These are phyloP conservation scores for Populus deltoides DNA, from an alignment of 345 rosid genomes.

Conservation along the genomic window DNA sequence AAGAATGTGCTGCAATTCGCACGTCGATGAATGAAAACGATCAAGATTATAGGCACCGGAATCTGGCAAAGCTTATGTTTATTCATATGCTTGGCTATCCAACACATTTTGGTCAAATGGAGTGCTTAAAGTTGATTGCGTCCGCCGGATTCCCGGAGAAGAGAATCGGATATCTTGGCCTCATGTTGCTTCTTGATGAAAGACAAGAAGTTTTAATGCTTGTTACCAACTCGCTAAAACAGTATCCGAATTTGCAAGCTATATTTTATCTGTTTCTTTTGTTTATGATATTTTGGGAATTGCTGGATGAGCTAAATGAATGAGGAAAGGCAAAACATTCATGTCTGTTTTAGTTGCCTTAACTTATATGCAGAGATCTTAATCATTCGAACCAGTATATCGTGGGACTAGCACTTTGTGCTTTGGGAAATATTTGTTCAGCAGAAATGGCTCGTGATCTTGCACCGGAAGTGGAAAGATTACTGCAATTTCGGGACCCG, in stretches of 20 bases:
- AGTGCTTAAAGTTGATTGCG: conserved; percentile 92
- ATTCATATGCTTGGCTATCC: conserved; percentile 99
- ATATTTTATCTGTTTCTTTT: neutral
- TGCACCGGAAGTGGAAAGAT: conserved; percentile 97
- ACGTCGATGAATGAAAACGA: conserved; percentile 86
- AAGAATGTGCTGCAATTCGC: conserved; percentile 97
- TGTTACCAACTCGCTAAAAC: conserved; percentile 97
- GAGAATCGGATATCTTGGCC: conserved; percentile 96
- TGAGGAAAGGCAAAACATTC: neutral
- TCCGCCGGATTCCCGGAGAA: conserved; percentile 98
- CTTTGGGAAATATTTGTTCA: conserved; percentile 96
- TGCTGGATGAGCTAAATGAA: neutral
- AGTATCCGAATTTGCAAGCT: conserved; percentile 60
- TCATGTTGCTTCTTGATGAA: conserved; percentile 98
- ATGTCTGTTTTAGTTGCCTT: conserved; percentile 42
- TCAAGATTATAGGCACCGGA: conserved; percentile 84
- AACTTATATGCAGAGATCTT: conserved; percentile 78
- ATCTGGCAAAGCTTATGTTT: conserved; percentile 99
- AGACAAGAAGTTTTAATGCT: conserved; percentile 99
- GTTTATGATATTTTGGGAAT: neutral
- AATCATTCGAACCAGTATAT: conserved; percentile 94
- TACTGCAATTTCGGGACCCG: conserved; percentile 97
- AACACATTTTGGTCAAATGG: conserved; percentile 99
- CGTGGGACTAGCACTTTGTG: conserved; percentile 99
- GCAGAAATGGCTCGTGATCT: conserved; percentile 99